Base-by-base conservation (phyloP, 768 basidiomycete species). In the Termitomyces bulborhizus region DNA sequence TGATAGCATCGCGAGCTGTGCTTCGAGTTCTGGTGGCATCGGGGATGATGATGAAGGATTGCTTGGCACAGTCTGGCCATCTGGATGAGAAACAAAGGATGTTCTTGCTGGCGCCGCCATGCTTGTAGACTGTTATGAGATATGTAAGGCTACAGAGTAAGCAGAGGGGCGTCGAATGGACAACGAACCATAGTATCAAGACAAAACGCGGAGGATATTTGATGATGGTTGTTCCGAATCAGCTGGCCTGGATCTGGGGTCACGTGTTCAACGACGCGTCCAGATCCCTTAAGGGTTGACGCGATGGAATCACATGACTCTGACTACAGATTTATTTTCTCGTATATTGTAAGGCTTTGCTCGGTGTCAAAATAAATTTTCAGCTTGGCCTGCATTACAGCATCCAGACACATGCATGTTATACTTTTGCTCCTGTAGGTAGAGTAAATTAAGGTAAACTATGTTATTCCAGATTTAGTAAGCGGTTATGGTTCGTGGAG, bases 11-110 rank as follows among this genome's bases (percentile, higher is more conserved):
- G 84, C 69, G 12, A 95, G 78, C 0, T 86, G 93, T 59, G 85
- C 36, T 67, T 93, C 92, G 47, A 94, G 82, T 63, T 93, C 91
- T n/a, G 88, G 83, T 12, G 87, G 78, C 70, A 86, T 80, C 21
- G 51, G 52, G 4, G 68, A 54, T 12, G 66, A 49, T 32, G 66
- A 58, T 32, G 66, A 59, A 6, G 66, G 54, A n/a, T 68, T 42
- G 42, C 31, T 55, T 27, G 54, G 53, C 29, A 52, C 21, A 26
- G 29, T 55, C 16, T 45, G 53, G 41, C 36, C 61, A 54, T 59
- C 59, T 31, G 69, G 61, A 51, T 67, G 68, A 2, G 68, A 64
- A 21, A 62, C 60, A 54, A 67, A 69, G 13, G 69, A 62, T n/a
- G 67, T 62, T 24, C 67, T 58, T 9, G 67, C 64, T 18, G 66